Evolutionary conservation across 2,329 filamentous ascomycete genomes (phyloP).

Genomic region (Pezicula rhizophila): DNA sequence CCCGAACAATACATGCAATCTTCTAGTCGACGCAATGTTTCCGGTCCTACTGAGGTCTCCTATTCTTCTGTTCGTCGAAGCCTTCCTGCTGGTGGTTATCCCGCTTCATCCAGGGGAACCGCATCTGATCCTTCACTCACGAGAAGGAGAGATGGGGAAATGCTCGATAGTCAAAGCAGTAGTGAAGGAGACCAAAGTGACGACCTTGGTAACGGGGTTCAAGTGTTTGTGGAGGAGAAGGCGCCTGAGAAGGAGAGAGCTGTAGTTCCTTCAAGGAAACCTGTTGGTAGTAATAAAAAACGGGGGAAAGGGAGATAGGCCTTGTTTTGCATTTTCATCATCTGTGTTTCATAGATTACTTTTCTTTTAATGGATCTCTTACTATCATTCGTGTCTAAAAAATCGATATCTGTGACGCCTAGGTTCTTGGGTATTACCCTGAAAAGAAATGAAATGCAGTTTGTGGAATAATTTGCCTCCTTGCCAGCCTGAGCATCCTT

Average conservation of each 20-base stretch:
- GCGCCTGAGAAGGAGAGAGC: conserved; percentile 8
- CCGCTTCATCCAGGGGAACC: conserved; percentile 12
- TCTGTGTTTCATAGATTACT: conserved; percentile 8
- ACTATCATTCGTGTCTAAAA: not conserved
- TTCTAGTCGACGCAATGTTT: conserved; percentile 24
- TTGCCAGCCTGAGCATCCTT: conserved; percentile 1
- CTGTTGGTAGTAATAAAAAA: conserved; percentile 15
- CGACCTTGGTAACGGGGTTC: conserved; percentile 22
- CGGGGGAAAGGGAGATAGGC: conserved; percentile 15
- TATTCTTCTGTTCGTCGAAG: conserved; percentile 24
- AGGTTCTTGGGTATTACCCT: not conserved
- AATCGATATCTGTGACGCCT: not conserved
- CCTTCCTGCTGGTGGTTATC: conserved; percentile 12
- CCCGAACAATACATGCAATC: conserved; percentile 27
- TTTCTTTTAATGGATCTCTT: conserved; percentile 11
- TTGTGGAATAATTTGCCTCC: not conserved
- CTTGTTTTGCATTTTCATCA: not conserved
- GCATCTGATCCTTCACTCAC: conserved; percentile 16
- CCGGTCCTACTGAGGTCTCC: conserved; percentile 27
- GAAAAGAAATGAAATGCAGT: not conserved
- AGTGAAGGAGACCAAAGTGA: conserved; percentile 21
- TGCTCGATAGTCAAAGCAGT: conserved; percentile 9
- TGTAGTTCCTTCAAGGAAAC: conserved; percentile 14
- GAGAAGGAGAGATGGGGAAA: conserved; percentile 12
- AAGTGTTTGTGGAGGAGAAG: conserved; percentile 20